phyloP scores from a whole-genome alignment of 306 rosid genomes.

The Lagenaria siceraria region DNA sequence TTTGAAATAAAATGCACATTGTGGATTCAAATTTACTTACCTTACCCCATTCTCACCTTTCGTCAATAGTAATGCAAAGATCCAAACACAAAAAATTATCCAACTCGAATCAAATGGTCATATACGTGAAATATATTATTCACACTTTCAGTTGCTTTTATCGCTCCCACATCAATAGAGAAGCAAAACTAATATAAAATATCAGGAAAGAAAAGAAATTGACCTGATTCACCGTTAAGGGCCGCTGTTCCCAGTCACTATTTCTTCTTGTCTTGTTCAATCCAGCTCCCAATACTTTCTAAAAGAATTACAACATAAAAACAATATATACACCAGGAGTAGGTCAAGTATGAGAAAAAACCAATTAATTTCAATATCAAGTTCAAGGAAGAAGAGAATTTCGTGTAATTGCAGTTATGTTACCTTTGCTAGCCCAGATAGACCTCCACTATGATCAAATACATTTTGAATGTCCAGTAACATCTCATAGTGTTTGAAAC shows the following conservation, averaged over 20 bases:
- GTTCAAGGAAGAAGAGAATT: slow-evolving; percentile 1
- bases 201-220: background rate
- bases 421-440: slow-evolving; percentile 82
- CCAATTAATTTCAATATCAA: background rate
- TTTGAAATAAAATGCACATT: background rate
- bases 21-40: background rate
- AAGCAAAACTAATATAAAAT: background rate
- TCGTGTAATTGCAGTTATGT: background rate
- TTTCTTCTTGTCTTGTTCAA: slow-evolving; percentile 87
- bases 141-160: background rate
- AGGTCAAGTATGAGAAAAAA: background rate
- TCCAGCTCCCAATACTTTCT: slow-evolving; percentile 86
- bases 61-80: background rate
- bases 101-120: background rate
- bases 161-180: background rate
- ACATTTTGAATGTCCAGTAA: slow-evolving; percentile 72
- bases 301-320: background rate
- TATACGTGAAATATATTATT: background rate
- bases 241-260: slow-evolving; percentile 95
- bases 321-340: background rate
- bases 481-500: slow-evolving; percentile 78
- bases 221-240: slow-evolving; percentile 74
- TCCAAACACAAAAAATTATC: background rate
- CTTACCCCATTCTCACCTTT: background rate
- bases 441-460: slow-evolving; percentile 71